Evolutionary conservation across 148 eudicot genomes (phyloP).

Genomic region (Chenopodium berlandieri): DNA sequence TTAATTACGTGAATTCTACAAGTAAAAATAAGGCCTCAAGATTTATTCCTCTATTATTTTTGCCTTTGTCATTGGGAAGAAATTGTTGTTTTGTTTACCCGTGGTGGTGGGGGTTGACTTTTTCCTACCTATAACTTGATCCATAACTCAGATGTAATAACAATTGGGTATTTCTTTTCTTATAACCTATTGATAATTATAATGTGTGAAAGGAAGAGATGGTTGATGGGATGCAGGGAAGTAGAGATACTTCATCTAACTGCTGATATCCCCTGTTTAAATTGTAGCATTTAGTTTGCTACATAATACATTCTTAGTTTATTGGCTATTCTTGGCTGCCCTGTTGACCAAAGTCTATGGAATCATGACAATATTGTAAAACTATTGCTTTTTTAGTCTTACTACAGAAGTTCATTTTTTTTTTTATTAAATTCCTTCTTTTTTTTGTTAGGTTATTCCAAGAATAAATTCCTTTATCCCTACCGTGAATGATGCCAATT

Average conservation of each 20-base stretch:
- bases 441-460: slow-evolving; percentile 64
- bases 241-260: neutral
- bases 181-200: neutral
- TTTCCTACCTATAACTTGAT: neutral
- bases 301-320: too few species aligned
- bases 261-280: too few species aligned
- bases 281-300: too few species aligned
- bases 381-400: neutral
- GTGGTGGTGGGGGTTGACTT: neutral
- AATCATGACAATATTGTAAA: neutral
- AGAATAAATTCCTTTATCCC: slow-evolving; percentile 75
- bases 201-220: neutral
- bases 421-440: neutral
- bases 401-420: neutral
- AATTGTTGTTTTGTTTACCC: neutral
- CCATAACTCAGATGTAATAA: slow-evolving; percentile 2
- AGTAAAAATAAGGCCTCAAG: neutral
- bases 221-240: neutral
- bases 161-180: neutral
- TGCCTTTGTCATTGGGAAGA: neutral
- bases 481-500: slow-evolving; percentile 63
- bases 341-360: neutral
- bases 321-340: neutral
- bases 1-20: neutral
- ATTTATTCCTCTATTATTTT: neutral